Evolutionary conservation across 2,329 filamentous ascomycete genomes (phyloP).

Genomic region (Fusarium annulatum): DNA sequence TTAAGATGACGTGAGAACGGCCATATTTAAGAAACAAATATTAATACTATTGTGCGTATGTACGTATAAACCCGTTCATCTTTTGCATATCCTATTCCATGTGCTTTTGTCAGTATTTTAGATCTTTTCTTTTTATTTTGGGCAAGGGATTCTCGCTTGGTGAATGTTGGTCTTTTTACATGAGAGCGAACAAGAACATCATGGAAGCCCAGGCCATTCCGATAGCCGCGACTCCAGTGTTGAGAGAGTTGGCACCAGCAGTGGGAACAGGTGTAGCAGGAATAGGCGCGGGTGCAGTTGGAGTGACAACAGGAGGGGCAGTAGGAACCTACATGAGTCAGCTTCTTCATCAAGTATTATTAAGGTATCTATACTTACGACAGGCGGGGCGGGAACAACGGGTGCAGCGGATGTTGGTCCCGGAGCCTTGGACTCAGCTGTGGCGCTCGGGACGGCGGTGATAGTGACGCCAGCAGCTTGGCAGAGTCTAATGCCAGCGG

Average conservation of each 20-base stretch:
- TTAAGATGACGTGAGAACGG: rapidly evolving
- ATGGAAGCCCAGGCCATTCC: not conserved
- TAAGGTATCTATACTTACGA: not conserved
- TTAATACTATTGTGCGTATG: not conserved
- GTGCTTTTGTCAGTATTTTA: too few relatives aligned
- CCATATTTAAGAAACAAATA: not conserved
- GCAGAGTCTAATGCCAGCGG: not conserved
- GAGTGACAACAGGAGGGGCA: not conserved
- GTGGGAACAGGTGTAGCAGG: conserved; percentile 16
- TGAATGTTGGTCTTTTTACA: not conserved
- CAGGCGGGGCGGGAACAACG: not conserved
- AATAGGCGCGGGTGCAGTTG: not conserved
- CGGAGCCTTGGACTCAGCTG: not conserved
- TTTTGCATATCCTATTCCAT: not conserved
- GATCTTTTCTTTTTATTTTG: too few relatives aligned
- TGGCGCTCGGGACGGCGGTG: not conserved
- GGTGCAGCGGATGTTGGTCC: not conserved
- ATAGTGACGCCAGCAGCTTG: conserved; percentile 4
- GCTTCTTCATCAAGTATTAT: rapidly evolving
- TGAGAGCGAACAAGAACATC: conserved; percentile 5
- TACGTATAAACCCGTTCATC: not conserved
- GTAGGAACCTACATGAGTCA: conserved; percentile 1
- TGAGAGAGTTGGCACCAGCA: conserved; percentile 6
- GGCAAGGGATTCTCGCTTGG: not conserved
- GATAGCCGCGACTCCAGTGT: not conserved